Conservation (phyloP, 2,329 filamentous ascomycete genomes). For the Ascochyta clinopodiicola region DNA sequence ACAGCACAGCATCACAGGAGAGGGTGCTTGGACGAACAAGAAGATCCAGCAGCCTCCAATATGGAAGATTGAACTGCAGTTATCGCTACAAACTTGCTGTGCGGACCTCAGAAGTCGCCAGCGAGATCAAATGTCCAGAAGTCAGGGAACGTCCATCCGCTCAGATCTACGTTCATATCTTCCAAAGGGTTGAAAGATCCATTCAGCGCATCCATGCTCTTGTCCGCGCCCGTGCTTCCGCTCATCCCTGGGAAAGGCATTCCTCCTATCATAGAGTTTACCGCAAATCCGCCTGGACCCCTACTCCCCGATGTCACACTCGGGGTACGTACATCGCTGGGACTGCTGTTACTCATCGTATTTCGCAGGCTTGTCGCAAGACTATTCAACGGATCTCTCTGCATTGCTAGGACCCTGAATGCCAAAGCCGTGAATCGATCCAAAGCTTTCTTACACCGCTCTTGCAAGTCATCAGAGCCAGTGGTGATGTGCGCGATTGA, state of each 20-base stretch:
- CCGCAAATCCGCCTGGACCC: slow-evolving; percentile 3
- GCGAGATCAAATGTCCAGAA: slow-evolving; percentile 46
- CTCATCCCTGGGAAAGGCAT: slow-evolving; percentile 13
- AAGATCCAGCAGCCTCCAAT: neutral
- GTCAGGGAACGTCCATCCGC: slow-evolving; percentile 43
- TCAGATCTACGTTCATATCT: slow-evolving; percentile 39
- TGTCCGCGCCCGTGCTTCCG: slow-evolving; percentile 2
- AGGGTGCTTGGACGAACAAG: neutral
- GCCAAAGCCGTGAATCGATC: slow-evolving; percentile 37
- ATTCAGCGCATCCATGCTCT: slow-evolving; percentile 1
- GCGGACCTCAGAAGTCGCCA: slow-evolving; percentile 30
- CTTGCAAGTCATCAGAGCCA: slow-evolving; percentile 22
- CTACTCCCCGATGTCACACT: slow-evolving; percentile 2
- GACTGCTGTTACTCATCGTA: slow-evolving; percentile 22
- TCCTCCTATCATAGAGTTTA: slow-evolving; percentile 1
- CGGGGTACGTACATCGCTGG: slow-evolving; percentile 1
- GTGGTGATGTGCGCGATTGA: slow-evolving; percentile 18
- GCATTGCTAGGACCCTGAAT: slow-evolving; percentile 39
- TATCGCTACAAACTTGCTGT: neutral
- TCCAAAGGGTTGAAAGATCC: slow-evolving; percentile 31
- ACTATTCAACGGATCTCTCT: slow-evolving; percentile 34
- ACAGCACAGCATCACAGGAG: neutral
- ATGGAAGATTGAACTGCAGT: neutral
- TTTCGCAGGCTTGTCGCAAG: slow-evolving; percentile 31
- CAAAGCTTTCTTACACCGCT: slow-evolving; percentile 35